Percentiles rank a stretch among this genome's conserved stretches.
phyloP scores from a whole-genome alignment of 202 grass and related monocot genomes.

The Cymbopogon flexuosus region DNA sequence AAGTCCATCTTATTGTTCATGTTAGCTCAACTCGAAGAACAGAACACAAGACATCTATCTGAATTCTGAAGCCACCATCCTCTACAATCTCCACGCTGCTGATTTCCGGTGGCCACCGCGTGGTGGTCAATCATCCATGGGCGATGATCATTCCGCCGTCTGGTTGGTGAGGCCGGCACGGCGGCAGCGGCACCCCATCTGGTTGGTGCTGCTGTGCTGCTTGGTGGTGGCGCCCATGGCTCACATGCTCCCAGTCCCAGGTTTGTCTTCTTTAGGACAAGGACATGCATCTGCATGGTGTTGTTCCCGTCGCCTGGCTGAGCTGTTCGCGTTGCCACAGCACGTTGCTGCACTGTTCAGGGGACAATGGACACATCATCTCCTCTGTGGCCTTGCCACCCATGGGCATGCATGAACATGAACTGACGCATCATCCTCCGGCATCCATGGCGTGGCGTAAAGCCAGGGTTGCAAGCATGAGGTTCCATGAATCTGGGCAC shows the following conservation, averaged over 20 bases:
- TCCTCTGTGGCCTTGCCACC: background rate
- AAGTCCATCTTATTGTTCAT: background rate
- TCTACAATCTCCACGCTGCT: background rate
- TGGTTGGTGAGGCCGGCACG: constrained; percentile 13
- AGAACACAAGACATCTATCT: background rate
- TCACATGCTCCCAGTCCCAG: constrained; percentile 38
- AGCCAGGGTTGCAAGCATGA: background rate
- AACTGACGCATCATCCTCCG: background rate
- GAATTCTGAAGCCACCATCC: background rate
- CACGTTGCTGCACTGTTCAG: constrained; percentile 18
- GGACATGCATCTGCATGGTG: background rate
- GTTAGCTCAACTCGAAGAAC: background rate
- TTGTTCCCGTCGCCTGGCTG: constrained; percentile 23
- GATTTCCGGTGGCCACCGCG: background rate
- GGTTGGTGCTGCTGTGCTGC: background rate
- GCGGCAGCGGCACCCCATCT: constrained; percentile 7
- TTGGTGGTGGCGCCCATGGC: constrained; percentile 6
- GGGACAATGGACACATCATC: background rate
- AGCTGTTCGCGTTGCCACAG: constrained; percentile 24
- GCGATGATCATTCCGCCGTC: constrained; percentile 31
- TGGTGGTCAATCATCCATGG: background rate
- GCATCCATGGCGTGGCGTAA: too few species aligned
- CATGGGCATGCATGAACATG: background rate
- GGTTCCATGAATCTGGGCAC: background rate
- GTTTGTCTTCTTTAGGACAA: constrained; percentile 41